Percentiles rank a stretch among this genome's conserved stretches.
Evolutionary conservation across 106 monocot species (phyloP).

Genomic region (Apostasia ramifera): DNA sequence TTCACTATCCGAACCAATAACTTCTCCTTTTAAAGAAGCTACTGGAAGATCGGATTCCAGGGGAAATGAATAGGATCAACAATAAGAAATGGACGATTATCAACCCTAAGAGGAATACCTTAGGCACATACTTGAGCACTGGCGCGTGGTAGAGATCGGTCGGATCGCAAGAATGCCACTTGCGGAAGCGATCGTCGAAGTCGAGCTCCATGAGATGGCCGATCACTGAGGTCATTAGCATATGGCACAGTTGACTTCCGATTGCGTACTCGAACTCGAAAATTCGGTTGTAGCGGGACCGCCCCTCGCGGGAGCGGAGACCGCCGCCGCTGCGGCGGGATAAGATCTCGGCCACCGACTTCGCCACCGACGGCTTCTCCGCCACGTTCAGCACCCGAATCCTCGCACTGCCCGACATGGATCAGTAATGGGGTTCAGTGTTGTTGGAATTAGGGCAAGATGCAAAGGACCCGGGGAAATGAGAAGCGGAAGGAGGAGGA

Average conservation of each 20-base stretch:
- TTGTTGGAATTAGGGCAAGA: not conserved
- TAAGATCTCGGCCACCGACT: constrained; percentile 80
- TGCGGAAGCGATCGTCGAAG: constrained; percentile 79
- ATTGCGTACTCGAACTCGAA: constrained; percentile 90
- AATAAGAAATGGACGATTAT: not conserved
- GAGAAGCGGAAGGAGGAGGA: no score
- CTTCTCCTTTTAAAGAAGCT: no score
- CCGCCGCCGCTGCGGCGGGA: constrained; percentile 45
- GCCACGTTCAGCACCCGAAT: constrained; percentile 87
- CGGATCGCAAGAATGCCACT: constrained; percentile 93
- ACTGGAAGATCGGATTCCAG: no score
- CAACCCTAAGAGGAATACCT: constrained; percentile 24
- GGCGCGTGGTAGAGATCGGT: constrained; percentile 78
- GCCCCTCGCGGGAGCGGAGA: constrained; percentile 47
- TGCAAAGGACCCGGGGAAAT: no score
- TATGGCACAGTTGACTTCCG: constrained; percentile 54
- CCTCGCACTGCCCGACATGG: constrained; percentile 18
- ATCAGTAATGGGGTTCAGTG: not conserved
- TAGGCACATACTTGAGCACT: constrained; percentile 80
- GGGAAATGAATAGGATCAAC: not conserved
- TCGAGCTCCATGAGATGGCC: constrained; percentile 98
- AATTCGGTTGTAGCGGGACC: constrained; percentile 81
- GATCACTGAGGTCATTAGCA: constrained; percentile 92
- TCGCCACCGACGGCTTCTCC: constrained; percentile 98
- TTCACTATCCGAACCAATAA: no score